phyloP scores from a whole-genome alignment of 495 filamentous ascomycete genomes.

The Jackrogersella minutella region DNA sequence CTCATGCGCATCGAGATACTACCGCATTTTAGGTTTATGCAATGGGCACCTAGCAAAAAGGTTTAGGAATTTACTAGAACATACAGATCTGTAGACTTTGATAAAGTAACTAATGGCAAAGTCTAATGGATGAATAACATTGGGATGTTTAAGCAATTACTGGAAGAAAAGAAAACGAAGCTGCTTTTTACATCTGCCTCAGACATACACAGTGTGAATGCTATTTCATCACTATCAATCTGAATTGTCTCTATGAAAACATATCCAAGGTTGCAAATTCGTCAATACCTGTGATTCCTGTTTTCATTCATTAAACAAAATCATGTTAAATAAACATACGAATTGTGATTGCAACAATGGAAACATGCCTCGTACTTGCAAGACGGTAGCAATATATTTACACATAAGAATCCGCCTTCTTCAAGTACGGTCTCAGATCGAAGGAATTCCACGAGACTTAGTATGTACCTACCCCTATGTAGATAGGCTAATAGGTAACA shows the following conservation, averaged over 20 bases:
- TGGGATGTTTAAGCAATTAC: no score
- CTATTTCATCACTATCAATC: no score
- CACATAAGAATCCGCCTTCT: not conserved
- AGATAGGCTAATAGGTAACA: not conserved
- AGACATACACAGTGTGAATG: constrained; percentile 21
- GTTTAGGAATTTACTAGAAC: constrained; percentile 16
- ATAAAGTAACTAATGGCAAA: constrained; percentile 1
- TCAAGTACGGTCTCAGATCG: constrained; percentile 3
- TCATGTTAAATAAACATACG: not conserved
- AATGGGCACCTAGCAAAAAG: constrained; percentile 20
- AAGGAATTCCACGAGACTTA: no score
- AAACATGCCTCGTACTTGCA: constrained; percentile 1
- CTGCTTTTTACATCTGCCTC: constrained; percentile 1
- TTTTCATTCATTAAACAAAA: no score
- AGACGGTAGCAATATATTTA: not conserved
- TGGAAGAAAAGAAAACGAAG: not conserved
- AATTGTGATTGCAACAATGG: not conserved
- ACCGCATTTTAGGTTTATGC: constrained; percentile 27
- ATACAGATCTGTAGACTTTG: not conserved
- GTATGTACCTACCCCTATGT: not conserved
- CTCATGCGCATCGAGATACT: constrained; percentile 15
- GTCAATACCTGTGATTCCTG: no score
- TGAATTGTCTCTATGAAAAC: no score
- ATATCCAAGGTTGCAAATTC: not conserved
- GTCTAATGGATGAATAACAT: no score